Evolutionary conservation across 257 asterid species (phyloP).

Genomic region (Anisodus tanguticus): DNA sequence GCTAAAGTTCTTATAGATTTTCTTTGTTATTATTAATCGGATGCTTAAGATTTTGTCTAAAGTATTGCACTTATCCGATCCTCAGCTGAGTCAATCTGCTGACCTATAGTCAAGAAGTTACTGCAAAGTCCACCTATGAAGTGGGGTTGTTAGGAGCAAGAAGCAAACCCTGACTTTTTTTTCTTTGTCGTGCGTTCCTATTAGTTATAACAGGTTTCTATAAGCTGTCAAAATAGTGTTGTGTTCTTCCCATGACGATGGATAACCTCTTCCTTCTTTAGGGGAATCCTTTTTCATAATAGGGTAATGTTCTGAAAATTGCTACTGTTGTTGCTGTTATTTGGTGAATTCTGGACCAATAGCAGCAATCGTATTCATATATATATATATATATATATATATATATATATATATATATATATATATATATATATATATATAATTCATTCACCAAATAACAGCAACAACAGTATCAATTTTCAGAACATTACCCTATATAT

Average conservation of each 20-base stretch:
- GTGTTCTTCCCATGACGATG: constrained; percentile 4
- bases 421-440: too few relatives aligned
- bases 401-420: too few relatives aligned
- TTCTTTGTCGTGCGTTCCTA: neutral
- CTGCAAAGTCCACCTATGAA: neutral
- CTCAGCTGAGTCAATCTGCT: neutral
- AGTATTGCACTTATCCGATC: neutral
- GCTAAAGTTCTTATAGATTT: neutral
- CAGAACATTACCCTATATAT: neutral
- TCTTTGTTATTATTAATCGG: neutral
- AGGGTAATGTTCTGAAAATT: neutral
- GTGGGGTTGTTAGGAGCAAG: constrained; percentile 3
- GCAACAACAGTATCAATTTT: too few relatives aligned
- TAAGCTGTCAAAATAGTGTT: neutral
- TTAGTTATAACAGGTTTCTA: neutral
- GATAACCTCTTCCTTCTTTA: neutral
- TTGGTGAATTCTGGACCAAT: neutral
- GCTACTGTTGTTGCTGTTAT: neutral
- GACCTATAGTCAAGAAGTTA: neutral
- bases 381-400: neutral
- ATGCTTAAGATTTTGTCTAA: neutral
- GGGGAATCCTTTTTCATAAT: neutral
- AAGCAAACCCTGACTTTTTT: constrained; percentile 12
- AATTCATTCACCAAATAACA: too few relatives aligned
- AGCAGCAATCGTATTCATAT: neutral